phyloP scores from a whole-genome alignment of 768 basidiomycete genomes.

The Kwoniella shandongensis region DNA sequence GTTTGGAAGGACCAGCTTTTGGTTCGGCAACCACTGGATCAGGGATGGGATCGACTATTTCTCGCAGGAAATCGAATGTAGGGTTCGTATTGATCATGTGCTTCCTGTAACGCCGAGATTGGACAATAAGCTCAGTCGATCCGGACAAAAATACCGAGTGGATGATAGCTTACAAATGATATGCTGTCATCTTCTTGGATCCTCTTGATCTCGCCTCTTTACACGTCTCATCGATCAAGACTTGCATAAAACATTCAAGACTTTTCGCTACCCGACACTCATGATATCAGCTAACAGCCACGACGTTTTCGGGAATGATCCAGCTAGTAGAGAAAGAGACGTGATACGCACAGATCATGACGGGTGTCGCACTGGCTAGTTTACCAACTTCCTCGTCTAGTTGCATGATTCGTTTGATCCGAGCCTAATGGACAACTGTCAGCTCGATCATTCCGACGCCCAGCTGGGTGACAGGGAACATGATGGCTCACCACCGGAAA shows the following conservation, averaged over 20 bases:
- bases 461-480: background rate
- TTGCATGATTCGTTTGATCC: constrained; percentile 99
- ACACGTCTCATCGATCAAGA: constrained; percentile 76
- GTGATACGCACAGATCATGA: constrained; percentile 81
- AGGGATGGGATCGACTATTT: constrained; percentile 79
- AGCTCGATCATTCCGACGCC: background rate
- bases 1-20: constrained; percentile 17
- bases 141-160: background rate
- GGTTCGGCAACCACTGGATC: constrained; percentile 78
- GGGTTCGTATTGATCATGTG: constrained; percentile 83
- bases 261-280: constrained; percentile 73
- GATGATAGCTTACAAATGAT: constrained; percentile 92
- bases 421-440: constrained; percentile 62
- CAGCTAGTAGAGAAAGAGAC: background rate
- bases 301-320: background rate
- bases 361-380: constrained; percentile 91
- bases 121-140: background rate
- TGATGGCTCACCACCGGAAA: constrained; percentile 23
- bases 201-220: constrained; percentile 76
- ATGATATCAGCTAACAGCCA: background rate
- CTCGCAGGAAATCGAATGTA: constrained; percentile 90
- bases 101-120: constrained; percentile 63
- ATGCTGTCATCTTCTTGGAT: constrained; percentile 84
- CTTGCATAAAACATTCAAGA: constrained; percentile 82
- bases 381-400: constrained; percentile 99